Evolutionary conservation across 495 filamentous ascomycete species (phyloP).

Genomic region (Aeminium ludgeri): DNA sequence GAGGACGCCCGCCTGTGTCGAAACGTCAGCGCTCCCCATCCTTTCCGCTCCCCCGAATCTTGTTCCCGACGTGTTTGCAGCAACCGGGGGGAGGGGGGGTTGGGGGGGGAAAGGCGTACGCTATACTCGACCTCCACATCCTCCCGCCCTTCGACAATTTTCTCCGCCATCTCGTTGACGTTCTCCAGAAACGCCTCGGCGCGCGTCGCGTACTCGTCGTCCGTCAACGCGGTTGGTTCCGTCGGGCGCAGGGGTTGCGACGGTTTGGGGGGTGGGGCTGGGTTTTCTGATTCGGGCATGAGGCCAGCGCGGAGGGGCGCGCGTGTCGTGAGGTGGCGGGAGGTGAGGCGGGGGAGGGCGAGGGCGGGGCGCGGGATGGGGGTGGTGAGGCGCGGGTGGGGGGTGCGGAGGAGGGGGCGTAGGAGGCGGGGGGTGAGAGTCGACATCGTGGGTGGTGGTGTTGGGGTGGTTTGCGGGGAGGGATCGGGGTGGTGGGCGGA

Average conservation of each 20-base stretch:
- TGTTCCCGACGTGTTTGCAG: background rate
- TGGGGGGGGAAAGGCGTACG: constrained; percentile 18
- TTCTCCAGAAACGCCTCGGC: constrained; percentile 48
- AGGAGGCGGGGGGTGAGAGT: too few species aligned
- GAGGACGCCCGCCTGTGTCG: constrained; percentile 69
- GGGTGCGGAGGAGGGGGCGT: too few species aligned
- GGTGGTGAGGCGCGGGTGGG: too few species aligned
- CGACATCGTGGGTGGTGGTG: too few species aligned
- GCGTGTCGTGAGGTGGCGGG: constrained; percentile 2
- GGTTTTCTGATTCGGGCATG: constrained; percentile 23
- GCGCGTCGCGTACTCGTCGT: constrained; percentile 54
- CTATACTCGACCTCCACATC: constrained; percentile 50
- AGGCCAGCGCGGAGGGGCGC: constrained; percentile 9
- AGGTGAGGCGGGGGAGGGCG: too few species aligned
- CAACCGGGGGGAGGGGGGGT: background rate
- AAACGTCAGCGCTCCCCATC: too few species aligned
- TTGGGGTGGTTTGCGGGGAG: too few species aligned
- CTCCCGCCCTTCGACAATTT: constrained; percentile 43
- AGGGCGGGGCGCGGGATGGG: too few species aligned
- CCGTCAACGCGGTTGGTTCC: constrained; percentile 48
- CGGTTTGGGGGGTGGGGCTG: constrained; percentile 18
- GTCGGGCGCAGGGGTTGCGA: constrained; percentile 9
- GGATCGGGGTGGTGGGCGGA: too few species aligned
- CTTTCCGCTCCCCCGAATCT: too few species aligned
- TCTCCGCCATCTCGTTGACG: constrained; percentile 44